Base-by-base conservation (phyloP, 345 rosid genomes). In the Syzygium grande region DNA sequence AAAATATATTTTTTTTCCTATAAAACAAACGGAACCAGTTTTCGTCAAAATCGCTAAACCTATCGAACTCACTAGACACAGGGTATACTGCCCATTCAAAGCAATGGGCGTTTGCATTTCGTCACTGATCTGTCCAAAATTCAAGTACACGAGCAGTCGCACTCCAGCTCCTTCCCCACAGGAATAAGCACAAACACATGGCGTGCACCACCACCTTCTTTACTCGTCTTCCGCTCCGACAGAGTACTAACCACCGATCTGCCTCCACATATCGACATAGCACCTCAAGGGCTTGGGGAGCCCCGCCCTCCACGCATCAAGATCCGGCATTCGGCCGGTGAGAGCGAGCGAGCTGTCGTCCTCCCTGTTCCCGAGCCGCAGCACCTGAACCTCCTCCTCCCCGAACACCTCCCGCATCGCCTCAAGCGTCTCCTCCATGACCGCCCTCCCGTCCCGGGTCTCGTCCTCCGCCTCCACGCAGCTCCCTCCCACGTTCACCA, bases 291-390 rank as follows among this genome's bases (percentile, higher is more conserved):
- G 87, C 19, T 59, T 85, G 30, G 93, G 91, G 34, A 97, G 87
- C 58, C 51, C 86, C 86, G 89, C 89, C 90, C 90, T 95, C 98
- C 99, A 96, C 9, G 89, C 92, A 86, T 92, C 95, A 85, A 87
- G 87, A 91, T 96, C 93, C 25, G 98, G 98, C 87, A 92, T 87
- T 52, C 91, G 89, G 84, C 98, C 98, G 0, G 96, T 95, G 41
- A 95, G 90, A 51, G 97, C 97, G 85, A 96, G 55, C 6, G 95
- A 89, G 91, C 98, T 95, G 89, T 97, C 99, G 30, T 96, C 96
- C 68, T 90, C 68, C 85, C 93, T 88, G 77, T 90, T 89, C 0
- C 96, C 97, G 43, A 94, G 94, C 51, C 87, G 91, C 89, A 95
- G 89, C 84, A 95, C 92, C 86, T 84, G 90, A 83, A 96, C 88